Conservation (phyloP, 2,329 filamentous ascomycete genomes). For the Stromatinia cepivora region DNA sequence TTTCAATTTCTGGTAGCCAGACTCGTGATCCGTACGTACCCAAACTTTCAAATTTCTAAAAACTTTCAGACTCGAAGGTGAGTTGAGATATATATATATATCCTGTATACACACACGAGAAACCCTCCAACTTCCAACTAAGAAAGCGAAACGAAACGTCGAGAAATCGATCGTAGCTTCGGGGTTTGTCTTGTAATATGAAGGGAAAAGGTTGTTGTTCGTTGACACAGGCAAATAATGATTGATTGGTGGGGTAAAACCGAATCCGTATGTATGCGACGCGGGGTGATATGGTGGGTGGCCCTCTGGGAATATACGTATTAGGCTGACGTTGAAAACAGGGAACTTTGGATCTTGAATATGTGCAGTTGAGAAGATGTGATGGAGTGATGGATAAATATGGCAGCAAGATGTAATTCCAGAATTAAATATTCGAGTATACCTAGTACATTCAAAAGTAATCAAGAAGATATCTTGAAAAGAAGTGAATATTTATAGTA, state of each 20-base stretch:
- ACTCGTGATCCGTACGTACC: not conserved
- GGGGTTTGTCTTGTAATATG: not conserved
- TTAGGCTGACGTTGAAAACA: not conserved
- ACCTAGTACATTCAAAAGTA: not conserved
- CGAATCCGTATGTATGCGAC: not conserved
- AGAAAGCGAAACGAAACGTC: not conserved
- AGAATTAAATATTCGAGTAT: too few species aligned
- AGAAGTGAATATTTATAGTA: not conserved
- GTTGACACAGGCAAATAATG: not conserved
- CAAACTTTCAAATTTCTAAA: not conserved
- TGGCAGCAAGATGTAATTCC: not conserved
- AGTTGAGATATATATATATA: not conserved
- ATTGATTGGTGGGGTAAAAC: slow-evolving; percentile 10
- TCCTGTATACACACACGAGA: too few species aligned
- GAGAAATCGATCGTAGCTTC: not conserved
- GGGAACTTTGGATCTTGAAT: not conserved
- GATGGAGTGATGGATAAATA: not conserved
- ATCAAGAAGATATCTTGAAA: not conserved
- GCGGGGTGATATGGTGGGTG: not conserved
- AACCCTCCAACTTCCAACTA: not conserved
- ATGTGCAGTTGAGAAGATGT: not conserved
- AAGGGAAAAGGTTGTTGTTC: not conserved
- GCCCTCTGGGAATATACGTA: not conserved
- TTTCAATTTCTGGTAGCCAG: too few species aligned
- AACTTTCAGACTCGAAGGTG: not conserved